phyloP scores from a whole-genome alignment of 2,329 filamentous ascomycete genomes.

The Lojkania enalia region DNA sequence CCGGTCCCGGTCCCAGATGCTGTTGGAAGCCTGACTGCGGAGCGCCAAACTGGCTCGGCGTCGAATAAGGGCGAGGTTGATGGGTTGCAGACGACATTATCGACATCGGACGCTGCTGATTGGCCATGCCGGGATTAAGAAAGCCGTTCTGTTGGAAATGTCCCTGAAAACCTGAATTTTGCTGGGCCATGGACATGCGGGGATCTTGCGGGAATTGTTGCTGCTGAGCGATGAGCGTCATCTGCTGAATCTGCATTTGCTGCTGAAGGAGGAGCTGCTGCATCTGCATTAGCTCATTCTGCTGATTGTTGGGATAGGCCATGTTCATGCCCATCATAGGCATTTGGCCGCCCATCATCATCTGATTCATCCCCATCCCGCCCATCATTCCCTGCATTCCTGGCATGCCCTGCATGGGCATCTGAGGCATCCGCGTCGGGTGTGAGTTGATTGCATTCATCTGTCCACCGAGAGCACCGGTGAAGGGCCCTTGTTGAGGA shows the following conservation, averaged over 20 bases:
- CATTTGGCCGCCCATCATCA: conserved; percentile 31
- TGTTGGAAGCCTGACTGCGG: conserved; percentile 35
- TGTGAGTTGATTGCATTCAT: conserved; percentile 34
- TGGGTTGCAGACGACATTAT: conserved; percentile 55
- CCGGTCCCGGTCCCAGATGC: conserved; percentile 35
- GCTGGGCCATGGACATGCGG: conserved; percentile 40
- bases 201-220: conserved; percentile 32
- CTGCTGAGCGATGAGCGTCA: conserved; percentile 29
- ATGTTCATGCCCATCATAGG: conserved; percentile 39
- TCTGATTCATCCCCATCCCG: conserved; percentile 22
- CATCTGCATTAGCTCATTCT: conserved; percentile 83
- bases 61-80: conserved; percentile 32
- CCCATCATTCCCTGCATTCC: conserved; percentile 18
- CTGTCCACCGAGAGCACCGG: conserved; percentile 38
- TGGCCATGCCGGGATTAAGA: conserved; percentile 27
- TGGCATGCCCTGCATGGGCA: conserved; percentile 29
- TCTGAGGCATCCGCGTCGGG: conserved; percentile 31
- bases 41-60: conserved; percentile 22
- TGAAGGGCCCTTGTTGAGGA: conserved; percentile 33
- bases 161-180: conserved; percentile 24
- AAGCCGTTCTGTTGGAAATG: conserved; percentile 25
- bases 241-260: conserved; percentile 65
- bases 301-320: conserved; percentile 70
- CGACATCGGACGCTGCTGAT: conserved; percentile 53
- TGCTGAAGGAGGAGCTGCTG: conserved; percentile 71